Evolutionary conservation across 306 rosid species (phyloP).

Genomic region (Datisca glomerata): DNA sequence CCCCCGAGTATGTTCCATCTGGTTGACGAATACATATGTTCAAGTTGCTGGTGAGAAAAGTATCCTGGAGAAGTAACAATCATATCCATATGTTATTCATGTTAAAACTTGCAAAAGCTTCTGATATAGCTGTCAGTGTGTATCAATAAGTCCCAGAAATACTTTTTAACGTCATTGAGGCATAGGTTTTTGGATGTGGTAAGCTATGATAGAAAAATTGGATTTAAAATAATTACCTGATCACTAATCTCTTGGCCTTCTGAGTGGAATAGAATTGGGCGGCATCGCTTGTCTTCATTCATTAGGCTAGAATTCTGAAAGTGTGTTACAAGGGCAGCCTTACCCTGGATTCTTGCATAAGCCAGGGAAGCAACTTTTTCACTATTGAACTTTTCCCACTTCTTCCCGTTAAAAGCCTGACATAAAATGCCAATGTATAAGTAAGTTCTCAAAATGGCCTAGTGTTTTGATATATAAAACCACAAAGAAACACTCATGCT

Average conservation of each 20-base stretch:
- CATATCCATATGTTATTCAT: slow-evolving; percentile 16
- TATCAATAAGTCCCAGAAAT: no score
- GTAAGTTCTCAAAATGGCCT: no score
- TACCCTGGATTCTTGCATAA: slow-evolving; percentile 90
- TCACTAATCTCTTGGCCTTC: slow-evolving; percentile 71
- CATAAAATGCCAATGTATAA: neutral
- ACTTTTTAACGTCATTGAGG: no score
- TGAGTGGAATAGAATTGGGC: slow-evolving; percentile 82
- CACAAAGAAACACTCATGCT: no score
- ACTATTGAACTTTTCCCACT: slow-evolving; percentile 90
- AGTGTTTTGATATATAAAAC: no score
- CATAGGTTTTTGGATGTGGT: no score
- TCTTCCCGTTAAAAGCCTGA: slow-evolving; percentile 87
- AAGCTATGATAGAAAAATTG: no score
- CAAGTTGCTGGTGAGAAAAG: slow-evolving; percentile 69
- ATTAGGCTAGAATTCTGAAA: slow-evolving; percentile 88
- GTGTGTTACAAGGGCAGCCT: slow-evolving; percentile 83
- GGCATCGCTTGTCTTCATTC: slow-evolving; percentile 92
- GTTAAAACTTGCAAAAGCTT: neutral
- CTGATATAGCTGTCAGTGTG: no score
- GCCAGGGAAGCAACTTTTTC: slow-evolving; percentile 92
- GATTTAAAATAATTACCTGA: slow-evolving; percentile 38
- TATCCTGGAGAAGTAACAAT: slow-evolving; percentile 37
- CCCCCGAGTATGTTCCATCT: slow-evolving; percentile 72
- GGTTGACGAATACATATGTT: slow-evolving; percentile 85